Percentiles rank a stretch among this genome's conserved stretches.
phyloP scores from a whole-genome alignment of 768 basidiomycete species.

The Hericium coralloides region DNA sequence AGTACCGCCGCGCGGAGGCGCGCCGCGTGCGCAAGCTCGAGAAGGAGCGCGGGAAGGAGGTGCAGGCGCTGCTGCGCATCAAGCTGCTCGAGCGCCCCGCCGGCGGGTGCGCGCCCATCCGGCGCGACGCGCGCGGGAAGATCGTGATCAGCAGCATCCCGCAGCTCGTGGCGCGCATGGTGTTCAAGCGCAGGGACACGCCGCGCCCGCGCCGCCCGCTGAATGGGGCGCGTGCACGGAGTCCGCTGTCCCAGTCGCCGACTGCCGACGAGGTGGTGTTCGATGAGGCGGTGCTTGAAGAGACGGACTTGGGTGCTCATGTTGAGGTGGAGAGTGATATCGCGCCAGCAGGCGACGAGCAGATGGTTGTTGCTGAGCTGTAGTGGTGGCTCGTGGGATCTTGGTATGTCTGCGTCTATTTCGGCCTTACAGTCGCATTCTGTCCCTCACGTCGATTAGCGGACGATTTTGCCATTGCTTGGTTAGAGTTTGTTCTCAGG shows the following conservation, averaged over 20 bases:
- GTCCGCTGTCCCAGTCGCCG: constrained; percentile 19
- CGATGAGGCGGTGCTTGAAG: background rate
- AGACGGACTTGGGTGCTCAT: no score
- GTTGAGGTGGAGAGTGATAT: no score
- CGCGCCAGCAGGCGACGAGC: no score
- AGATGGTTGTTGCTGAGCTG: constrained; percentile 1
- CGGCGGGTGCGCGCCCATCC: constrained; percentile 16
- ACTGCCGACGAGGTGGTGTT: constrained; percentile 2
- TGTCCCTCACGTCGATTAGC: background rate
- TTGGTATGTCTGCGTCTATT: background rate
- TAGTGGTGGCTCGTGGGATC: background rate
- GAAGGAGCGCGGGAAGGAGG: constrained; percentile 47
- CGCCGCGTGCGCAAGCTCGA: constrained; percentile 35
- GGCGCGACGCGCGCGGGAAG: constrained; percentile 6
- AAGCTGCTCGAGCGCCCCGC: constrained; percentile 32
- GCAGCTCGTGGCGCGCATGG: constrained; percentile 40
- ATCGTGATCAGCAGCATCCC: constrained; percentile 21
- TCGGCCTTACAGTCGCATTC: background rate
- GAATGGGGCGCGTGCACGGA: constrained; percentile 17
- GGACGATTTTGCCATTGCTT: background rate
- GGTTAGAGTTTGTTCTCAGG: background rate
- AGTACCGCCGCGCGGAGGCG: constrained; percentile 17
- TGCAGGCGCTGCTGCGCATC: constrained; percentile 45
- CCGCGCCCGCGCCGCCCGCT: constrained; percentile 30
- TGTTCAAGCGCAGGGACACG: constrained; percentile 33